A percentile compares a stretch with the other conserved stretches of the same genome.
phyloP scores from a whole-genome alignment of 176 grass and related monocot genomes.

The Lolium perenne region DNA sequence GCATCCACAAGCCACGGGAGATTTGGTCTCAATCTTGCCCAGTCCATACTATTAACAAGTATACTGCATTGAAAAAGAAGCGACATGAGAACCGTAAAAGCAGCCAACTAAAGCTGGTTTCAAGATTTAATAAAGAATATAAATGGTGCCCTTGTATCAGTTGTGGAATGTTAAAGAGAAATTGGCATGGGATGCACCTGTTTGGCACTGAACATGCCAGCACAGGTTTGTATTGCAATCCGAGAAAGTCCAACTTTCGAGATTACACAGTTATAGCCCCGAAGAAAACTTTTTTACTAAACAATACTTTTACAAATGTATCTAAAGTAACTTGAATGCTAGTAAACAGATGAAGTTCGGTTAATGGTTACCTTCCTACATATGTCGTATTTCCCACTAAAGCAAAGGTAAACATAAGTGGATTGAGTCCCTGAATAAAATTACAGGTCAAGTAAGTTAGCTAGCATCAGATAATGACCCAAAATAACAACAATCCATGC shows the following conservation, averaged over 20 bases:
- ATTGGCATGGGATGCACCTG: not conserved
- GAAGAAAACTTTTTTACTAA: not conserved
- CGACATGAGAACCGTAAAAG: not conserved
- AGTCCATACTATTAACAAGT: conserved; percentile 88
- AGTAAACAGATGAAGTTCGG: conserved; percentile 3
- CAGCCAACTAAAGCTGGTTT: not conserved
- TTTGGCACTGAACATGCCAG: conserved; percentile 17
- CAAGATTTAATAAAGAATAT: not conserved
- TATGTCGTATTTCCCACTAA: conserved; percentile 88
- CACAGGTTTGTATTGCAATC: not conserved
- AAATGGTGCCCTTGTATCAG: not conserved
- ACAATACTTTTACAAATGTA: not conserved
- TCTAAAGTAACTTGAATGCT: conserved; percentile 11
- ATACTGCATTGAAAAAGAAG: conserved; percentile 70
- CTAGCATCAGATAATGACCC: not conserved
- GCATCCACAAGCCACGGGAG: conserved; percentile 95
- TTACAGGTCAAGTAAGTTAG: conserved; percentile 45
- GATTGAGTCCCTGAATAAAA: conserved; percentile 81
- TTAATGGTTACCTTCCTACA: conserved; percentile 80
- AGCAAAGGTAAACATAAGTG: conserved; percentile 94
- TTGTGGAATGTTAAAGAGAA: conserved; percentile 7
- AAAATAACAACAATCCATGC: not conserved
- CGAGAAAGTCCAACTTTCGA: not conserved
- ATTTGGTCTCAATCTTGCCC: conserved; percentile 81
- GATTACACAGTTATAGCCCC: not conserved